phyloP scores from a whole-genome alignment of 2,329 filamentous ascomycete genomes.

The Pseudocercospora pini-densiflorae region DNA sequence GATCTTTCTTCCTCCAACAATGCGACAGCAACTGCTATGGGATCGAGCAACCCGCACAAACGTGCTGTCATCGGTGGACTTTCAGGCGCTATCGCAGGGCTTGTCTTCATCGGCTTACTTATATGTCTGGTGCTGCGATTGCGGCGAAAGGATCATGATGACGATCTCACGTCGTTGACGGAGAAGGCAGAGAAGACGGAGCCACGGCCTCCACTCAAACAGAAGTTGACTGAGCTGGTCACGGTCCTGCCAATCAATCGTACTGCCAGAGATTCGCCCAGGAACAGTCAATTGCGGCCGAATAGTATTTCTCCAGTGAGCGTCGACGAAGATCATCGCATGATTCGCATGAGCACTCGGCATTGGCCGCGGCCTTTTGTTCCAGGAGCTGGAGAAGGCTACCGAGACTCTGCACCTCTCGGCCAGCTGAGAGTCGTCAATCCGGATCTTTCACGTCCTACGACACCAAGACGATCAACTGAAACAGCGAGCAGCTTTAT shows the following conservation, averaged over 20 bases:
- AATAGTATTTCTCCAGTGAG: slow-evolving; percentile 27
- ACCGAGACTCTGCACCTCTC: slow-evolving; percentile 35
- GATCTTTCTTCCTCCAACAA: slow-evolving; percentile 7
- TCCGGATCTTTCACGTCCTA: slow-evolving; percentile 36
- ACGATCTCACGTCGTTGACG: slow-evolving; percentile 16
- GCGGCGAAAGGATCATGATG: slow-evolving; percentile 22
- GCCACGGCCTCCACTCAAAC: slow-evolving; percentile 11
- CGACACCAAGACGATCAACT: slow-evolving; percentile 26
- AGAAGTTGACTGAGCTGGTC: slow-evolving; percentile 12
- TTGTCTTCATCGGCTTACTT: slow-evolving; percentile 36
- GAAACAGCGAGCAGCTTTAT: slow-evolving; percentile 29
- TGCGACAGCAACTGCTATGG: slow-evolving; percentile 18
- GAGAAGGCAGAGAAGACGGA: slow-evolving; percentile 22
- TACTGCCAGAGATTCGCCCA: slow-evolving; percentile 22
- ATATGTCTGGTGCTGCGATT: slow-evolving; percentile 34
- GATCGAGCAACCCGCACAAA: slow-evolving; percentile 26
- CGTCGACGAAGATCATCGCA: slow-evolving; percentile 39
- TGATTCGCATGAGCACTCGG: slow-evolving; percentile 40
- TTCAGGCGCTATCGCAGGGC: slow-evolving; percentile 37
- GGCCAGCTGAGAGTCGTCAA: slow-evolving; percentile 40
- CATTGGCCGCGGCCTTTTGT: slow-evolving; percentile 42
- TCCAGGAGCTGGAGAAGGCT: slow-evolving; percentile 37
- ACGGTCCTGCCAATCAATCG: slow-evolving; percentile 13
- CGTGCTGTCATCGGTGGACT: slow-evolving; percentile 39
- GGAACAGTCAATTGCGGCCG: slow-evolving; percentile 23